Evolutionary conservation across 2,329 filamentous ascomycete species (phyloP).

Genomic region (Plectosphaerella cucumerina): DNA sequence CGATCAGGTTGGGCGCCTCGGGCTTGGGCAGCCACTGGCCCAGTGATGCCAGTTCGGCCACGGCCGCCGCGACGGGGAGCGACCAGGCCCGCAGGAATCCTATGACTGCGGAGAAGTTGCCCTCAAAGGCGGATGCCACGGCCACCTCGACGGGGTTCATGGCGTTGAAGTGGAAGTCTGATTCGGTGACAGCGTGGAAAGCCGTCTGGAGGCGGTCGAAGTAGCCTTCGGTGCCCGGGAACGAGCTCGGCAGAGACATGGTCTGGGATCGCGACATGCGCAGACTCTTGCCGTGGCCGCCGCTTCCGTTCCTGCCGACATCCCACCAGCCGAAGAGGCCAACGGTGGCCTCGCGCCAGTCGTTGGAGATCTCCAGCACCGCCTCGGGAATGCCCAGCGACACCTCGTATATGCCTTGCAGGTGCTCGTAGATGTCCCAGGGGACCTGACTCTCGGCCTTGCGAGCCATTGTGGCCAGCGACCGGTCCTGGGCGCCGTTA

Average conservation of each 20-base stretch:
- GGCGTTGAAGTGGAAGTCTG: conserved; percentile 73
- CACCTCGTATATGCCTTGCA: conserved; percentile 77
- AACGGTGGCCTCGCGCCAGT: conserved; percentile 88
- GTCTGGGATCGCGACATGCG: conserved; percentile 35
- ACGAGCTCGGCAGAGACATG: conserved; percentile 29
- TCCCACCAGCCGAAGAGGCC: conserved; percentile 91
- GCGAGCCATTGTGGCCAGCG: conserved; percentile 62
- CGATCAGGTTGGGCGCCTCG: conserved; percentile 46
- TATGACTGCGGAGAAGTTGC: conserved; percentile 72
- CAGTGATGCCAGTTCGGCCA: conserved; percentile 79
- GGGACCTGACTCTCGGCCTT: conserved; percentile 84
- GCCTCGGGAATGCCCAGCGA: conserved; percentile 71
- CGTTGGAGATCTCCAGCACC: conserved; percentile 72
- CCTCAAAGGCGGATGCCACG: conserved; percentile 77
- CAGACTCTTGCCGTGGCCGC: conserved; percentile 34
- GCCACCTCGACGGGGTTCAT: conserved; percentile 75
- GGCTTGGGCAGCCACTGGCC: conserved; percentile 74
- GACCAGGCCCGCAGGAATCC: conserved; percentile 77
- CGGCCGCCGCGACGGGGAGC: conserved; percentile 69
- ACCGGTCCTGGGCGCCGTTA: conserved; percentile 34
- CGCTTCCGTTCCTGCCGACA: conserved; percentile 51
- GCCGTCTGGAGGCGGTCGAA: conserved; percentile 67
- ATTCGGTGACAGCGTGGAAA: conserved; percentile 64
- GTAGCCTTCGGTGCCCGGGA: conserved; percentile 62
- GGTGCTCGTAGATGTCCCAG: conserved; percentile 83